Base-by-base conservation (phyloP, 2,329 filamentous ascomycete genomes). In the Truncatella angustata region DNA sequence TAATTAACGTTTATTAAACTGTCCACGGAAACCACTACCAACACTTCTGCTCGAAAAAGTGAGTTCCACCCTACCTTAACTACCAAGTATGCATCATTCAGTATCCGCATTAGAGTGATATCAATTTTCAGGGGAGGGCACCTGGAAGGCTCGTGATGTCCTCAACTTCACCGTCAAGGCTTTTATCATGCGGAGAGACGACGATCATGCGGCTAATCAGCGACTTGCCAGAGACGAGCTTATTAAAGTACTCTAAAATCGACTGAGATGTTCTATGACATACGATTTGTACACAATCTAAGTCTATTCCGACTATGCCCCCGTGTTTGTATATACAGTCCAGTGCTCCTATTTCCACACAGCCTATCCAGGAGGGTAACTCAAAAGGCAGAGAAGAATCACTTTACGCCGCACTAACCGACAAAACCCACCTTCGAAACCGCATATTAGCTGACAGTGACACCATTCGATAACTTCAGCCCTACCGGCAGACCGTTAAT, bases 161-260 rank as follows among this genome's bases (percentile, higher is more conserved):
- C 48, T 63, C 4, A 60, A 63, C 46, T 44, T 47, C 12, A 46
- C 55, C 12, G 54, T 56, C 11, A 47, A 28, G 14, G 20, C 53
- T 2, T 63, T 63, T 26, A 30, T 56, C 26, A 32, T 16, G 16
- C 51, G 58, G 6, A 12, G 39, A 10, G 49, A 51, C 5, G 34
- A 12, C 2, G 47, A 57, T 2, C 32, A 60, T 12, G 58, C 32
- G 24, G 1, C 18, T 6, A 32, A 23, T 1, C 59, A 63, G 35
- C n/a, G 23, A 5, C 32, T 7, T 5, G 20, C 45, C 20, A 30
- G 45, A 6, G 20, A n/a, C 34, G 16, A 21, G 18, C 37, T 49
- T 16, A 37, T 49, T 21, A n/a, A 24, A 9, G 14, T 23, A 10
- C 37, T 37, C 20, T 16, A 14, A 3, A 23, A 16, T 2, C 44